Evolutionary conservation across 345 rosid genomes (phyloP).

Genomic region (Gossypium arboreum): DNA sequence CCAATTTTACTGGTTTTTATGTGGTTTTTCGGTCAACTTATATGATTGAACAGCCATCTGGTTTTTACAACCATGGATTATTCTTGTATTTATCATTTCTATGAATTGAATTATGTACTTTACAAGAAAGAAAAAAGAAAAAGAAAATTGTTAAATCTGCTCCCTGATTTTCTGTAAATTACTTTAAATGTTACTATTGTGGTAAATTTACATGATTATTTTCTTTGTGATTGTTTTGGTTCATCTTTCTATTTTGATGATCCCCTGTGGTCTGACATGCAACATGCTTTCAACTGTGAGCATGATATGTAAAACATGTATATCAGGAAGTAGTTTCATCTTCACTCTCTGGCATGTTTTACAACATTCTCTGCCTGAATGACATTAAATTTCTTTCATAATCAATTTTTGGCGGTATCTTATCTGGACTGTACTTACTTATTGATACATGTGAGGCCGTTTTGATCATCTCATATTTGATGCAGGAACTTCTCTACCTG

Average conservation of each 20-base stretch:
- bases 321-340: neutral
- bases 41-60: too few species aligned
- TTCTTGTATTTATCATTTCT: neutral
- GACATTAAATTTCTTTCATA: neutral
- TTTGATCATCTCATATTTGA: slow-evolving; percentile 9
- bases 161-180: neutral
- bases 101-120: neutral
- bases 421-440: neutral
- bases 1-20: too few species aligned
- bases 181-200: neutral
- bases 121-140: neutral
- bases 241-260: neutral
- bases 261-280: neutral
- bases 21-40: too few species aligned
- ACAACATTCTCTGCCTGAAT: neutral
- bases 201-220: neutral
- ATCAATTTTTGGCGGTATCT: neutral
- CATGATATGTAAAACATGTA: neutral
- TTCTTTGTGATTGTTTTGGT: neutral
- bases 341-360: neutral
- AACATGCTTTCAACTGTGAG: neutral
- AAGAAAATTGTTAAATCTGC: neutral
- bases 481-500: slow-evolving; percentile 88
- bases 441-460: neutral
- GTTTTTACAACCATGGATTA: neutral